These are phyloP conservation scores for Cercis canadensis DNA, from an alignment of 306 rosid species.

Conservation along the genomic window DNA sequence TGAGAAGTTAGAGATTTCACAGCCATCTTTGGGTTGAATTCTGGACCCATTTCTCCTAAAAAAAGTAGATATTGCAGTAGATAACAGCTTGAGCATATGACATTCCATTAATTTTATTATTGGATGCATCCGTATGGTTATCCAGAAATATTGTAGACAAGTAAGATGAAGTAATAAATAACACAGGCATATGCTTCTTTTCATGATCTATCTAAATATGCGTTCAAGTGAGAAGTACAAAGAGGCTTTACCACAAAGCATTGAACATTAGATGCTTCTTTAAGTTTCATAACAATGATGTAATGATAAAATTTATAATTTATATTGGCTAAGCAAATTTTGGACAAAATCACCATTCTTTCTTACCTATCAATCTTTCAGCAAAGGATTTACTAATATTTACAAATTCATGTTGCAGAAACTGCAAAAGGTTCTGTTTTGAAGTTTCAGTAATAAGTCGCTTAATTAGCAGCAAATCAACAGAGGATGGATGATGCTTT, in stretches of 20 bases:
- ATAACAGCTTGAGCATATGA: constrained; percentile 17
- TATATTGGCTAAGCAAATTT: neutral
- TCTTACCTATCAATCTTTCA: constrained; percentile 85
- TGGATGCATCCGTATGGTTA: no score
- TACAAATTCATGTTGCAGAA: constrained; percentile 93
- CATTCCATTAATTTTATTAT: neutral
- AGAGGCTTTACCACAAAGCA: neutral
- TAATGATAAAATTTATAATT: no score
- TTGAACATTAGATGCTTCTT: no score
- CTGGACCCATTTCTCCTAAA: constrained; percentile 96
- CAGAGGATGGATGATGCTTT: constrained; percentile 94
- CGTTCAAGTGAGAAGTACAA: constrained; percentile 15
- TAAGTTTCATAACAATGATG: no score
- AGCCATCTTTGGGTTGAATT: constrained; percentile 70
- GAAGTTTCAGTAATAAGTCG: constrained; percentile 86
- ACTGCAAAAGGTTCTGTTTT: constrained; percentile 85
- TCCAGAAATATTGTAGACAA: no score
- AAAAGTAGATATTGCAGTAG: constrained; percentile 3
- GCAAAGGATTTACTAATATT: constrained; percentile 87
- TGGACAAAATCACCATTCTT: constrained; percentile 14
- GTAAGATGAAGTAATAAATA: neutral
- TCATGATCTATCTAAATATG: constrained; percentile 4
- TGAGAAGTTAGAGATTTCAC: constrained; percentile 87
- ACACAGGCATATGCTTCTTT: neutral
- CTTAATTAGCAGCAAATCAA: constrained; percentile 86